Evolutionary conservation across 352 stramenopile genomes (phyloP).

Genomic region (Phytophthora pini): DNA sequence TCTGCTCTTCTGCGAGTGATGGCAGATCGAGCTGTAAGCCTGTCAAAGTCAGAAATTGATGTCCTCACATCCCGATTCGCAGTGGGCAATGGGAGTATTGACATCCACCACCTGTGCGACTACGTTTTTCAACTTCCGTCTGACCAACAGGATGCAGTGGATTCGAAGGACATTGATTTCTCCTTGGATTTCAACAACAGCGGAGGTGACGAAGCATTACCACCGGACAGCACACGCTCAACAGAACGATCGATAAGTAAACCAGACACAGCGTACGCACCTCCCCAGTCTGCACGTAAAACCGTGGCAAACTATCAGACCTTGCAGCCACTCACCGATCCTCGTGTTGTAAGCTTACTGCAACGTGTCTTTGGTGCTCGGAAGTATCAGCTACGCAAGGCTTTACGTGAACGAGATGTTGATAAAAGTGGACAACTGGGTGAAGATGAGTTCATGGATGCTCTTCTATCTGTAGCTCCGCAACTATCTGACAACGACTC

Average conservation of each 20-base stretch:
- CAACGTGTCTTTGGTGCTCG: constrained; percentile 58
- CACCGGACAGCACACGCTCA: constrained; percentile 16
- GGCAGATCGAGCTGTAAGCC: constrained; percentile 29
- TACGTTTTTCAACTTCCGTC: constrained; percentile 40
- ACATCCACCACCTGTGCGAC: constrained; percentile 51
- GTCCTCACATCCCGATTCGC: constrained; percentile 36
- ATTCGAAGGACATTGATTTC: constrained; percentile 26
- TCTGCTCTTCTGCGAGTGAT: constrained; percentile 36
- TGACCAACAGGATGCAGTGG: constrained; percentile 11
- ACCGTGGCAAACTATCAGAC: constrained; percentile 3
- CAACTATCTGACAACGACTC: constrained; percentile 73
- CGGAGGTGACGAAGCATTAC: constrained; percentile 27
- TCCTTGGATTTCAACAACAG: constrained; percentile 13
- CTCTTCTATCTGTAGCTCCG: constrained; percentile 61
- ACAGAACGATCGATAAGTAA: constrained; percentile 11
- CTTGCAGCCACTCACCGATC: constrained; percentile 16
- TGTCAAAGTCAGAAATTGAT: constrained; percentile 45
- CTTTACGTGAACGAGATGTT: constrained; percentile 61
- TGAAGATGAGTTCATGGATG: constrained; percentile 85
- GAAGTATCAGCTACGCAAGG: constrained; percentile 80
- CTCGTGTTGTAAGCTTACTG: constrained; percentile 52
- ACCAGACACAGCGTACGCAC: constrained; percentile 4
- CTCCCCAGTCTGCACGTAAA: constrained; percentile 17
- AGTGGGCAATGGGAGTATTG: constrained; percentile 30
- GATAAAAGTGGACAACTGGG: constrained; percentile 60